Base-by-base conservation (phyloP, 1,284 basidiomycete species). In the Afroboletus lepidellus region DNA sequence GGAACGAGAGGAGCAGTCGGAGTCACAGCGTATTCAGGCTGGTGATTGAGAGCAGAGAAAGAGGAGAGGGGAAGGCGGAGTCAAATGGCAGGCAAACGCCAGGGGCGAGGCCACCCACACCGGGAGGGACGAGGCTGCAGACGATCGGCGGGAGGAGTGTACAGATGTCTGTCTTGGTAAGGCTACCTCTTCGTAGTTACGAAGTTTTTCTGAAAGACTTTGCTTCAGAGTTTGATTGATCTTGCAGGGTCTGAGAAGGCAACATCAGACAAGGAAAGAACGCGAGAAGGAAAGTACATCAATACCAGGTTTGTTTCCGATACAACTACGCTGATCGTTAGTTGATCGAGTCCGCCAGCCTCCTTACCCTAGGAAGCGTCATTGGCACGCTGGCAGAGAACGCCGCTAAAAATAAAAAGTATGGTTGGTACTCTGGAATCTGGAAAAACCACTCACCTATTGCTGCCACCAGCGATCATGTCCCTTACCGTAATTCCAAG, bases 161-260 rank as follows among this genome's bases (percentile, higher is more conserved):
- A 7, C 85, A 86, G 60, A 92, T 88, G 41, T 90, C 87, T 21
- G 89, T 92, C 5, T 69, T 95, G 72, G 88, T 90, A 46, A 51
- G 82, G 20, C n/a, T 18, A 33, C 12, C 36, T 27, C 41, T 47
- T 46, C 27, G 13, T 33, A 4, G 11, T 16, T 2, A 21, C 66
- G 55, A 65, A 48, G 58, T 64, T 12, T 32, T 15, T 65, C 51
- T 64, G 23, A 60, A 0, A 32, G 42, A 37, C 6, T 33, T 33
- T 25, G 8, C 3, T 2, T 8, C 63, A 92, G 80, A 90, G 84
- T 69, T 77, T 97, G 41, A 95, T 97, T 57, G 95, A 99, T 77
- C 77, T 99, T n/a, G 96, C 96, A 41, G 96, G 96, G 1, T 96
- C 92, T 1, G 96, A 99, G 68, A 94, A 90, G 68, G 94, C 94